phyloP scores from a whole-genome alignment of 345 rosid species.

The Passiflora organensis region DNA sequence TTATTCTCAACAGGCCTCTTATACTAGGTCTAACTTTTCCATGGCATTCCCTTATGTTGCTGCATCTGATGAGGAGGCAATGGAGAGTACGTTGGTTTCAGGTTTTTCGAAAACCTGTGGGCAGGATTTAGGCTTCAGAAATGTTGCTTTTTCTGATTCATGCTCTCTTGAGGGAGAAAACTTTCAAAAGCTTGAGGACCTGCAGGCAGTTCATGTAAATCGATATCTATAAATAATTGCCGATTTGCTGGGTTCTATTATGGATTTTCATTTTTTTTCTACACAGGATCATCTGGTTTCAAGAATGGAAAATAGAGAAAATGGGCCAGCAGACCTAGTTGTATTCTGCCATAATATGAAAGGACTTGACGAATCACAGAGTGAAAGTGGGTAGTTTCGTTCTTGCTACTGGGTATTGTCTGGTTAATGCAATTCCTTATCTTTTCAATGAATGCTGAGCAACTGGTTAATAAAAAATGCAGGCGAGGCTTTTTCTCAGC shows the following conservation, averaged over 20 bases:
- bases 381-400: conserved; percentile 53
- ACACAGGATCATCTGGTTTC: conserved; percentile 64
- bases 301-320: conserved; percentile 48
- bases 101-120: conserved; percentile 66
- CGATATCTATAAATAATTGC: neutral
- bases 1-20: conserved; percentile 51
- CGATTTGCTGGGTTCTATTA: neutral
- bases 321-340: conserved; percentile 65
- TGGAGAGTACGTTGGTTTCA: conserved; percentile 66
- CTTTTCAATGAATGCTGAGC: conserved; percentile 5
- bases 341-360: conserved; percentile 55
- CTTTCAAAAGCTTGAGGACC: conserved; percentile 53
- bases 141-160: conserved; percentile 66
- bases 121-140: conserved; percentile 35
- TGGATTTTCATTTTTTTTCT: conserved; percentile 1
- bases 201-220: conserved; percentile 60
- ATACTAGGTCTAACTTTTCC: conserved; percentile 65
- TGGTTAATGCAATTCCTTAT: conserved; percentile 8
- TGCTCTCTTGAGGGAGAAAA: conserved; percentile 60
- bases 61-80: conserved; percentile 62
- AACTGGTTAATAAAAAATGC: conserved; percentile 16
- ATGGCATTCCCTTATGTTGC: conserved; percentile 87
- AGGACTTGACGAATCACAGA: conserved; percentile 31
- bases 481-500: conserved; percentile 65
- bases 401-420: conserved; percentile 1